Evolutionary conservation across 352 stramenopile genomes (phyloP).

Genomic region (Globisporangium alternatum): DNA sequence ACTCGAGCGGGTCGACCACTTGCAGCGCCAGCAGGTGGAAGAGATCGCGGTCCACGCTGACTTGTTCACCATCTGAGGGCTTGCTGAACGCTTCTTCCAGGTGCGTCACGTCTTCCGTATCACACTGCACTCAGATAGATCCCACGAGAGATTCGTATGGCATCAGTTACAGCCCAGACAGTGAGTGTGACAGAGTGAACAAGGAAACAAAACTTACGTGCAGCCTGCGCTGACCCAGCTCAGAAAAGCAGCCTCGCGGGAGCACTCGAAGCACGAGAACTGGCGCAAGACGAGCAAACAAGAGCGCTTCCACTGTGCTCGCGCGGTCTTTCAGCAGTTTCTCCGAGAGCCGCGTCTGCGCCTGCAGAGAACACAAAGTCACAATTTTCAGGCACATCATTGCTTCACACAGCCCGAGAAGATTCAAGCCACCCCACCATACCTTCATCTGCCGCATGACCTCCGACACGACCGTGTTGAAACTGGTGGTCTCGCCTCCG

Average conservation of each 20-base stretch:
- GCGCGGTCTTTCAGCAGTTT: constrained; percentile 38
- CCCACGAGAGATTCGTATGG: constrained; percentile 4
- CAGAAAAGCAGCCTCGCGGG: constrained; percentile 27
- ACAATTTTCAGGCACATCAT: not conserved
- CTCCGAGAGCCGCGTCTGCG: constrained; percentile 39
- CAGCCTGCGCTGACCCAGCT: not conserved
- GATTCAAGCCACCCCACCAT: not conserved
- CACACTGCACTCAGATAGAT: constrained; percentile 9
- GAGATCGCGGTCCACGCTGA: constrained; percentile 13
- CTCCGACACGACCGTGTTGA: constrained; percentile 19
- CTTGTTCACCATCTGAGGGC: not conserved
- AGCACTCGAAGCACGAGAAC: constrained; percentile 65
- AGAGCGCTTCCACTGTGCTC: constrained; percentile 36
- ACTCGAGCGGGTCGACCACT: constrained; percentile 61
- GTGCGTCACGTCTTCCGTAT: constrained; percentile 31
- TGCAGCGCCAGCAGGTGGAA: constrained; percentile 41
- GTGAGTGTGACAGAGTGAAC: no score
- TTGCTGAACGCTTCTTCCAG: constrained; percentile 17
- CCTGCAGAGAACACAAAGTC: constrained; percentile 19
- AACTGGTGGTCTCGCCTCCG: constrained; percentile 2
- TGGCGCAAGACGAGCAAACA: constrained; percentile 61
- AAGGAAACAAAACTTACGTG: constrained; percentile 22
- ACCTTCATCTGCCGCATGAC: constrained; percentile 41
- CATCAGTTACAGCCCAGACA: not conserved
- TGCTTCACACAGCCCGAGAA: no score